These are phyloP conservation scores for Gonapodya prolifera DNA, from an alignment of 192 early-diverging fungal genomes.

Conservation along the genomic window DNA sequence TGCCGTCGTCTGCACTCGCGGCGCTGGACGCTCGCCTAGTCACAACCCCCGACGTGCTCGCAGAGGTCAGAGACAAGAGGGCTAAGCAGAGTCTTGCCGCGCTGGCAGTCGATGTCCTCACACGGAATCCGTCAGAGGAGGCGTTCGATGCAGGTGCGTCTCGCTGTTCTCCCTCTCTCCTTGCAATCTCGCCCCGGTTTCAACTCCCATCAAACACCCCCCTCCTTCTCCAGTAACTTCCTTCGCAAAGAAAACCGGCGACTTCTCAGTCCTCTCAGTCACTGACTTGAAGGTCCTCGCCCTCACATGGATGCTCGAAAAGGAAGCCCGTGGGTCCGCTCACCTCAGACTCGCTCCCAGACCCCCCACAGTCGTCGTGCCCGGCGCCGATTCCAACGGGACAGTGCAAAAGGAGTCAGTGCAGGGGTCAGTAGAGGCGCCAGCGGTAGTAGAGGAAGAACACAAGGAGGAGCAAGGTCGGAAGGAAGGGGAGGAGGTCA, in stretches of 20 bases:
- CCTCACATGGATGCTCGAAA: constrained; percentile 74
- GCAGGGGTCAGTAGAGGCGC: constrained; percentile 2
- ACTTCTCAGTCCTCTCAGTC: constrained; percentile 62
- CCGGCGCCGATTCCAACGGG: not conserved
- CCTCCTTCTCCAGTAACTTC: constrained; percentile 41
- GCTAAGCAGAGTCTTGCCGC: constrained; percentile 44
- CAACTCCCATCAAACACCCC: constrained; percentile 16
- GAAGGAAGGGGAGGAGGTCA: not conserved
- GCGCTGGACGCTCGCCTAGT: constrained; percentile 49
- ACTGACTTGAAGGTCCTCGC: constrained; percentile 87
- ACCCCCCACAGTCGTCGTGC: not conserved
- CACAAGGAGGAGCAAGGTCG: not conserved
- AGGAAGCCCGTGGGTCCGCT: constrained; percentile 56
- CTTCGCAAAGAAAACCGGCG: constrained; percentile 85
- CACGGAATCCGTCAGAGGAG: constrained; percentile 46
- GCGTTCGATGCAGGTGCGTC: constrained; percentile 43
- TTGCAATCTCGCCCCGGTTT: constrained; percentile 12
- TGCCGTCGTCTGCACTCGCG: constrained; percentile 36
- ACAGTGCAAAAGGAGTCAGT: constrained; percentile 5
- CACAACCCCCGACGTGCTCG: constrained; percentile 77
- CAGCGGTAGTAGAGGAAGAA: not conserved
- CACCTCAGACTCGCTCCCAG: constrained; percentile 39
- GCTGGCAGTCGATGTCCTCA: constrained; percentile 50
- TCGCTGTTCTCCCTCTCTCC: constrained; percentile 14
- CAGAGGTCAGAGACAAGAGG: constrained; percentile 66